Base-by-base conservation (phyloP, 2,329 filamentous ascomycete species). In the Ceratocystiopsis minuta region DNA sequence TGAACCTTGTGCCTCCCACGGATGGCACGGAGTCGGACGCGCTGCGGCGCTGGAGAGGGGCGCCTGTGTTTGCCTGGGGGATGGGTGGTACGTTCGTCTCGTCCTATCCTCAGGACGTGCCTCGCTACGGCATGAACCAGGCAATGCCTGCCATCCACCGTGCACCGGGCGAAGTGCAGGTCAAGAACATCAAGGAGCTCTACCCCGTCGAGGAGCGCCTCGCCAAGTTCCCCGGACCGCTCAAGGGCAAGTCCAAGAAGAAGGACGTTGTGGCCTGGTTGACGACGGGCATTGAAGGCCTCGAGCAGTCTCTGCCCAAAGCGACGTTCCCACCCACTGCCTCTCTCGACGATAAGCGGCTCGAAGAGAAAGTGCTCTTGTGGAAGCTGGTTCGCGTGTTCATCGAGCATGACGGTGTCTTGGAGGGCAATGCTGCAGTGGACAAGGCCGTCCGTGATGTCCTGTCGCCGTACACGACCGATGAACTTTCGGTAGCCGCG, bases 231-330 rank as follows among this genome's bases (percentile, higher is more conserved):
- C 90, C 90, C 0, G 90, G 90, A 0, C 90, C 92, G 3, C 63
- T 98, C 24, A 86, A 80, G 57, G 72, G 77, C 35, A 96, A 95
- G 55, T 76, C 78, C 2, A 96, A 94, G 67, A 98, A 98, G 67
- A 98, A 96, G 63, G 88, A 98, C 42, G 72, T 85, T 0, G 52
- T 87, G 36, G 60, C 74, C 2, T 98, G 92, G 90, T 66, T 98
- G 37, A 72, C 68, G 5, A 65, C 70, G 45, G 84, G 79, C 41
- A 88, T 96, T 43, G 78, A 83, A 34, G 63, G 64, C 1, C 61
- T 95, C 33, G 83, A 92, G 54, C 71, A 66, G 51, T 67, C 60
- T 42, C 55, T 62, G 40, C 73, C 62, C 38, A 70, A 61, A 50
- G 61, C 60, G 31, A 62, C 60, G 15, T 67, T 68, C 44, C 63